Percentiles rank a stretch among this genome's conserved stretches.
These are phyloP conservation scores for Hymenoscyphus salicellus DNA, from an alignment of 2,329 filamentous ascomycete species.

Conservation along the genomic window DNA sequence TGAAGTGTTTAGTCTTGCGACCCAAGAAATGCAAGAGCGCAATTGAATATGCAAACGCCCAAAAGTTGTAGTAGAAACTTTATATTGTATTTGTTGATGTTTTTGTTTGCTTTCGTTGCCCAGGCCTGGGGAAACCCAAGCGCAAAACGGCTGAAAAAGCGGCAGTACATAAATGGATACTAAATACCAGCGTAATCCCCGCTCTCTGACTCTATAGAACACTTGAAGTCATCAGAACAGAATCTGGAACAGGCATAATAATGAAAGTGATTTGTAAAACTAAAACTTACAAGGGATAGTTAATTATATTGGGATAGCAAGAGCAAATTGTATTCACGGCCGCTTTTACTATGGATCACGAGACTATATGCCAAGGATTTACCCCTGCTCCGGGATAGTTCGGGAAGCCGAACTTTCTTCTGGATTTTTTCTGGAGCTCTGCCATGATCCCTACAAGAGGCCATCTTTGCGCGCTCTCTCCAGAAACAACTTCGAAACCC, in stretches of 20 bases:
- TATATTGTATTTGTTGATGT: constrained; percentile 1
- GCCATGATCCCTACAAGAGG: constrained; percentile 14
- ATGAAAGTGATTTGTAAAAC: too few relatives aligned
- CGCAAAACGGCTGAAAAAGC: background rate
- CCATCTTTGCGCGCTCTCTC: constrained; percentile 17
- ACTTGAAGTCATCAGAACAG: too few relatives aligned
- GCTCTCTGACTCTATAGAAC: too few relatives aligned
- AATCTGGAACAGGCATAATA: too few relatives aligned
- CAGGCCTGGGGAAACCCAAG: background rate
- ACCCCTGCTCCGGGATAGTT: too few relatives aligned
- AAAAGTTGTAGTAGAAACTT: background rate
- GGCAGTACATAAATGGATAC: background rate
- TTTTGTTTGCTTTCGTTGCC: background rate
- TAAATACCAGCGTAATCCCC: too few relatives aligned
- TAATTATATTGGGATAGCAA: too few relatives aligned
- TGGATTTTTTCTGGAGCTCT: constrained; percentile 8
- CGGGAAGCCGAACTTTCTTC: background rate
- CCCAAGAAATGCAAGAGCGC: background rate
- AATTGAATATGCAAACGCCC: constrained; percentile 4
- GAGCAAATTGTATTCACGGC: too few relatives aligned
- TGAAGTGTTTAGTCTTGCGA: background rate
- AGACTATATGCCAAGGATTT: too few relatives aligned
- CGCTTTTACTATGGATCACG: too few relatives aligned
- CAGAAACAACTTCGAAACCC: constrained; percentile 9
- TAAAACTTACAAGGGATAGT: too few relatives aligned